Evolutionary conservation across 2,329 filamentous ascomycete genomes (phyloP), one percentile per base, ranked within the genome.

Genomic region (Sporothrix dimorphospora): DNA sequence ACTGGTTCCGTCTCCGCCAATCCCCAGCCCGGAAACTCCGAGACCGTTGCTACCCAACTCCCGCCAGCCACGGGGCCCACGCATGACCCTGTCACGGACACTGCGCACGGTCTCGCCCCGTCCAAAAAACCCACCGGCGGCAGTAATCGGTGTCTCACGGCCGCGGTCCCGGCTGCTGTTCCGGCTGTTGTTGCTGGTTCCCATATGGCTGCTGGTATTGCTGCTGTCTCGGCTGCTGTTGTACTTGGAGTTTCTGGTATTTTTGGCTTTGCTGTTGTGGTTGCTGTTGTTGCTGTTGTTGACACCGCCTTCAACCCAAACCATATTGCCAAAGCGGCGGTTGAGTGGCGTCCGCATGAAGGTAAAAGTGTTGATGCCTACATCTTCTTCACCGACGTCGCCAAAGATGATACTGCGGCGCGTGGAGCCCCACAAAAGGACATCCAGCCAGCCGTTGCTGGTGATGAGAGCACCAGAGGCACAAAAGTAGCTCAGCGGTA

Each of bases 391-490:
- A 21, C 78, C 75, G 19, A 78, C 76, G 14, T 72, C 72, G 16
- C 74, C 75, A 66, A 80, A 80, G 7, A 80, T 73, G 38, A 79
- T 73, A 57, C 57, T 72, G 19, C 76, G 75, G 3, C 77, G 75
- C 19, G 78, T 79, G 3, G 76, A 73, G 49, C 78, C 75, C 78
- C 79, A 79, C n/a, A 79, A 72, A 16, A 79, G 73, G 11, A 78
- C 78, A 40, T 78, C 78, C 16, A 80, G 72, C 76, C 76, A 85
- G 4, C 84, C 84, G 75, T 86, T 86, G 69, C 80, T 82, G 0
- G 82, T 81, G 24, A 88, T 85, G 73, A 89, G 82, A 0, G 83
- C 82, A 2, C 86, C 87, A 0, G 87, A 85, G 1, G 84, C 78
- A 77, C 83, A 83, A 77, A 86, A 87, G 76, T 86, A 88, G 0